Conservation (phyloP, 2,329 filamentous ascomycete genomes). For the Bipolaris zeicola region DNA sequence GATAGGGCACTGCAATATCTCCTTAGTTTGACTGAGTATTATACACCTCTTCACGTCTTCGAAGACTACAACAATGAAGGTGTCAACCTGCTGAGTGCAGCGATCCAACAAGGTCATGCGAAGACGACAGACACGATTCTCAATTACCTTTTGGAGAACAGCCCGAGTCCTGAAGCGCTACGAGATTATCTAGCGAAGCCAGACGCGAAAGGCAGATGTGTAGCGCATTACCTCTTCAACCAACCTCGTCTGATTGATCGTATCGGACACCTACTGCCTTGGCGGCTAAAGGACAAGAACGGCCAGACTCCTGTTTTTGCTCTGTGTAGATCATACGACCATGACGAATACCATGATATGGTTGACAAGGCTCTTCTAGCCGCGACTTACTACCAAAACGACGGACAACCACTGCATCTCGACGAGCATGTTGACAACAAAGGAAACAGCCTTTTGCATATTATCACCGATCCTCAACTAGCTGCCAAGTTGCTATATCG, state of each 20-base stretch:
- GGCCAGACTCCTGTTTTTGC: conserved; percentile 98
- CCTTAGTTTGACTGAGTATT: conserved; percentile 76
- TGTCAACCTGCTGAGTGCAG: conserved; percentile 85
- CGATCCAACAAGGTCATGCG: conserved; percentile 80
- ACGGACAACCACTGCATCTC: conserved; percentile 80
- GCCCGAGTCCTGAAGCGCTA: conserved; percentile 62
- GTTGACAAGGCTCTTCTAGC: conserved; percentile 78
- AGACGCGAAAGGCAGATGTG: conserved; percentile 84
- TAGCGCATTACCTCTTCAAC: conserved; percentile 96
- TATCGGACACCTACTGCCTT: conserved; percentile 80
- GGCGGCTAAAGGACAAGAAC: conserved; percentile 91
- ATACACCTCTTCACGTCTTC: conserved; percentile 71
- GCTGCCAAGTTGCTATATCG: conserved; percentile 75
- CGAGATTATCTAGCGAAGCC: conserved; percentile 73
- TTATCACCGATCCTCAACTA: conserved; percentile 83
- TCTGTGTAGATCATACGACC: conserved; percentile 92
- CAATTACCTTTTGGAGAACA: conserved; percentile 66
- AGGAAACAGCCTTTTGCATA: conserved; percentile 94
- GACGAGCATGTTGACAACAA: conserved; percentile 93
- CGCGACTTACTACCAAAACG: conserved; percentile 75
- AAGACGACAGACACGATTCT: conserved; percentile 78
- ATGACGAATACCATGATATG: conserved; percentile 85
- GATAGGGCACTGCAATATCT: conserved; percentile 78
- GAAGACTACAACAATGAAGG: conserved; percentile 88
- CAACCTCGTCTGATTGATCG: conserved; percentile 77